phyloP scores from a whole-genome alignment of 2,329 filamentous ascomycete species.

The Trichoderma pleuroti region DNA sequence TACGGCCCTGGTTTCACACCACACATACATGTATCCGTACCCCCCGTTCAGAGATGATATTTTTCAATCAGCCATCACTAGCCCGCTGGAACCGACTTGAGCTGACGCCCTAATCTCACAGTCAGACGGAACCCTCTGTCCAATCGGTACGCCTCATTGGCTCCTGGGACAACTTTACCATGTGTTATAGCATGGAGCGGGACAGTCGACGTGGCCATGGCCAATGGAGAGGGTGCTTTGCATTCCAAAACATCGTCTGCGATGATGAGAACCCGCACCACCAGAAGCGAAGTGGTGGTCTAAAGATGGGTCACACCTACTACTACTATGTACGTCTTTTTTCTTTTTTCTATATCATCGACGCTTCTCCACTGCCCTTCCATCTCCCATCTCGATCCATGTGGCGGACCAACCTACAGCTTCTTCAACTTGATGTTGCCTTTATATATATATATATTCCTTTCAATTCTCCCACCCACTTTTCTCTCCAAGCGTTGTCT shows the following conservation, averaged over 20 bases:
- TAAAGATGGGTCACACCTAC: conserved; percentile 90
- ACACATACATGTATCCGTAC: not conserved
- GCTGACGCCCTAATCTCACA: conserved; percentile 34
- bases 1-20: conserved; percentile 3
- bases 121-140: conserved; percentile 58
- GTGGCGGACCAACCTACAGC: not conserved
- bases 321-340: conserved; percentile 75
- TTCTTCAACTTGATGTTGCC: not conserved
- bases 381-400: not conserved
- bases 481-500: not conserved
- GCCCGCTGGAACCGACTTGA: conserved; percentile 13
- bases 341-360: conserved; percentile 19
- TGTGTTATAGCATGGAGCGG: conserved; percentile 74
- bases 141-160: conserved; percentile 76
- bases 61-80: conserved; percentile 1
- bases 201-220: conserved; percentile 70
- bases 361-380: not conserved
- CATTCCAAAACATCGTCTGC: conserved; percentile 79
- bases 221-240: conserved; percentile 84
- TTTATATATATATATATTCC: not conserved
- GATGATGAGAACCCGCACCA: conserved; percentile 59
- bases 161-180: conserved; percentile 92
- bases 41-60: not conserved
- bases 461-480: not conserved
- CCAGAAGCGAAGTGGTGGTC: conserved; percentile 64